Evolutionary conservation across 1,139 yeast genomes (phyloP).

Genomic region (Sugiyamaella castrensis): DNA sequence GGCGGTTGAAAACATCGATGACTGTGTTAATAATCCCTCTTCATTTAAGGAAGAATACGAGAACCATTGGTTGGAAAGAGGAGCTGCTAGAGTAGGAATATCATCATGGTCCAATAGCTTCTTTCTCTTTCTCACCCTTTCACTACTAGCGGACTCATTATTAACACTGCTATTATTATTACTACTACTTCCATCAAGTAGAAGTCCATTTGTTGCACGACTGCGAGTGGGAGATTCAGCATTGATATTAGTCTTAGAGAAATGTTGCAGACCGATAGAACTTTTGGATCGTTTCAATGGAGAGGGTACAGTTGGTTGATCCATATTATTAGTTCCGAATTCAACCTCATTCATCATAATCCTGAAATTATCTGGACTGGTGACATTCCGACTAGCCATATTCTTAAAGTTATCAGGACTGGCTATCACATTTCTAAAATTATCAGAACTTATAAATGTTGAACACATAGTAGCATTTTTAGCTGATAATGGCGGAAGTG

Average conservation of each 20-base stretch:
- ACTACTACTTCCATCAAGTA: not conserved
- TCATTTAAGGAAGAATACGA: no score
- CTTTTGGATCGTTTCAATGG: conserved; percentile 37
- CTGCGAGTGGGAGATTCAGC: conserved; percentile 24
- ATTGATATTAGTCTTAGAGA: conserved; percentile 21
- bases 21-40: no score
- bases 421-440: not conserved
- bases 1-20: no score
- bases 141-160: not conserved
- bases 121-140: not conserved
- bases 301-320: conserved; percentile 16
- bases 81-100: conserved; percentile 19
- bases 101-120: conserved; percentile 17
- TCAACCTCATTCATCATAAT: conserved; percentile 1
- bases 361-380: no score
- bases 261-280: conserved; percentile 38
- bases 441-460: not conserved
- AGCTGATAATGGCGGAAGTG: not conserved
- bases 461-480: not conserved
- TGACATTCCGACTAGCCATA: no score
- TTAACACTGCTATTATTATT: not conserved
- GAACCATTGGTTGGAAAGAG: not conserved
- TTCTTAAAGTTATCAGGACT: no score
- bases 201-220: conserved; percentile 15
- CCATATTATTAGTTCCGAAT: conserved; percentile 4